Evolutionary conservation across 805 yeast genomes (phyloP).

Genomic region (Nakazawaea wyomingensis): DNA sequence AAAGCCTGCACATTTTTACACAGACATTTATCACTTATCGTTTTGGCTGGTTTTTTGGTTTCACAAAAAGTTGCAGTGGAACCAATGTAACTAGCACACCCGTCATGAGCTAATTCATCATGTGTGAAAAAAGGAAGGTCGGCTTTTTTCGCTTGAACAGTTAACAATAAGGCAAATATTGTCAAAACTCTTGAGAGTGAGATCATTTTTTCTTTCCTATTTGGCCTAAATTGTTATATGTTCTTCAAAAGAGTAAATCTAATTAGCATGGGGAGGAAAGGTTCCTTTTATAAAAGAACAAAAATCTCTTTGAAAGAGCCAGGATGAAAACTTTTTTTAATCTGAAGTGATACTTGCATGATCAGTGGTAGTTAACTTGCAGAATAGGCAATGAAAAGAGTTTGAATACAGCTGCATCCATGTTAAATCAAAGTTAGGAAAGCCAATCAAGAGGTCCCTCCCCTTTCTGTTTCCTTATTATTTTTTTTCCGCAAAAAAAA

Average conservation of each 20-base stretch:
- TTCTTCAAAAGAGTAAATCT: too few relatives aligned
- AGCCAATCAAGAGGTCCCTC: neutral
- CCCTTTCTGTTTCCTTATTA: neutral
- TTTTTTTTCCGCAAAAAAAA: neutral
- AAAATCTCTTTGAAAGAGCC: too few relatives aligned
- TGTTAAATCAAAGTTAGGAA: neutral
- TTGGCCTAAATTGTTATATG: too few relatives aligned
- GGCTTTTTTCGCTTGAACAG: neutral
- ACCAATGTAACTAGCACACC: slow-evolving; percentile 1
- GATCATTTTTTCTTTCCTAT: neutral
- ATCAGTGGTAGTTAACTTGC: too few relatives aligned
- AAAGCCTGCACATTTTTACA: slow-evolving; percentile 23
- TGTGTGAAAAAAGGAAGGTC: slow-evolving; percentile 7
- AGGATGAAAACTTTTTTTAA: too few relatives aligned
- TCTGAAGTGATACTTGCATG: neutral
- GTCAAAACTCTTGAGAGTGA: neutral
- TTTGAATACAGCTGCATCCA: neutral
- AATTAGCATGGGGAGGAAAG: too few relatives aligned
- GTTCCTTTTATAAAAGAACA: too few relatives aligned
- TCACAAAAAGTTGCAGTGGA: slow-evolving; percentile 6
- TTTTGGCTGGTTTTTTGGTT: neutral
- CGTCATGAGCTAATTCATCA: slow-evolving; percentile 6
- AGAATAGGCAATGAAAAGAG: too few relatives aligned
- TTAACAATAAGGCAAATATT: neutral
- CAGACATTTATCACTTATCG: slow-evolving; percentile 16